These are phyloP conservation scores for Sequoia sempervirens DNA, from an alignment of 75 land plant genomes.

Conservation along the genomic window DNA sequence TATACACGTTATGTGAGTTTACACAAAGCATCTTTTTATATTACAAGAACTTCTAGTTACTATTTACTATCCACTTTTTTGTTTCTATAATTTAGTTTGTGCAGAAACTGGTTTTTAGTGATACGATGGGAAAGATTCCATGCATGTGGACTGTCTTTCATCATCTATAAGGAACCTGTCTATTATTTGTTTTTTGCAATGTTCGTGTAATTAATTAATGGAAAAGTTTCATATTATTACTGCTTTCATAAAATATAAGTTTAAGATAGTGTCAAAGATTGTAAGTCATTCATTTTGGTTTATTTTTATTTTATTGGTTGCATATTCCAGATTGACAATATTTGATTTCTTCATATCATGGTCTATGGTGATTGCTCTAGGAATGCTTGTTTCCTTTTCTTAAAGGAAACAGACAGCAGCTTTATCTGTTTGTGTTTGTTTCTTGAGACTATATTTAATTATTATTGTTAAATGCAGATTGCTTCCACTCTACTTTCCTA, in stretches of 20 bases:
- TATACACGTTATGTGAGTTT: no score
- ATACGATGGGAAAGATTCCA: background rate
- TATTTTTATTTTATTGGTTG: background rate
- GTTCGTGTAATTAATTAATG: background rate
- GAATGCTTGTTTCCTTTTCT: background rate
- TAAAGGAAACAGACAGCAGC: background rate
- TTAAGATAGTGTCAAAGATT: background rate
- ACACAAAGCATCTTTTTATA: background rate
- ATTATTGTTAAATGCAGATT: constrained; percentile 42
- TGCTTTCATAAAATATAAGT: background rate
- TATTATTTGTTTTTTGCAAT: background rate
- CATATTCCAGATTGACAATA: constrained; percentile 3
- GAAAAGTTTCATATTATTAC: background rate
- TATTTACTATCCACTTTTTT: background rate
- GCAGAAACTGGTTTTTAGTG: background rate
- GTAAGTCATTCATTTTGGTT: background rate
- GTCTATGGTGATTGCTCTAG: background rate
- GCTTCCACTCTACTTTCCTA: constrained; percentile 96
- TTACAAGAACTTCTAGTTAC: background rate
- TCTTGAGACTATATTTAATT: background rate
- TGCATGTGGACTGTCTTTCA: background rate
- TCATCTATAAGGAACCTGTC: background rate
- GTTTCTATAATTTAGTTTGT: background rate
- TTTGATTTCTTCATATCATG: constrained; percentile 1
- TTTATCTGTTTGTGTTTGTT: background rate